A percentile compares a stretch with the other conserved stretches of the same genome.
Evolutionary conservation across 164 flowering plant species (phyloP).

Genomic region (Stephania yunnanensis): DNA sequence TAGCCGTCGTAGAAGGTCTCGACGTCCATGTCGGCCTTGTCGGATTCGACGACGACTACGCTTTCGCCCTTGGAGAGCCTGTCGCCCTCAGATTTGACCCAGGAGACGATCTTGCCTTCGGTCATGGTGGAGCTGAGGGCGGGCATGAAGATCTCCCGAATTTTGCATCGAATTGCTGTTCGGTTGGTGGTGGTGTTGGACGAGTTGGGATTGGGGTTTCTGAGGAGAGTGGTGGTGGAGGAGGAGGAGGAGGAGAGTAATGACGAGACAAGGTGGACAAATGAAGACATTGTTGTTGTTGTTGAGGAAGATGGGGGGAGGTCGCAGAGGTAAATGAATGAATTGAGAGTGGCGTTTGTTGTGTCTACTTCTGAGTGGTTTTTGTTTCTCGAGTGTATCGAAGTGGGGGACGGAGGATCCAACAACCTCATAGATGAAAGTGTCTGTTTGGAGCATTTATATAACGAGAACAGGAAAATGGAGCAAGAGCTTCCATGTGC

Average conservation of each 20-base stretch:
- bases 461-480: too few relatives aligned
- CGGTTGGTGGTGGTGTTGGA: background rate
- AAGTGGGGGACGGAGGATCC: conserved; percentile 42
- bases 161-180: conserved; percentile 50
- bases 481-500: too few relatives aligned
- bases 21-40: conserved; percentile 98
- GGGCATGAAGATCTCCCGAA: conserved; percentile 99
- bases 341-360: background rate
- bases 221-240: conserved; percentile 33
- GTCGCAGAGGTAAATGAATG: background rate
- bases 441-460: too few relatives aligned
- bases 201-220: conserved; percentile 9
- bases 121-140: conserved; percentile 98
- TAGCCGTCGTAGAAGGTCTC: conserved; percentile 97
- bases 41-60: conserved; percentile 96
- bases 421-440: conserved; percentile 17
- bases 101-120: conserved; percentile 90
- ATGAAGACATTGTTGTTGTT: conserved; percentile 35
- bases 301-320: background rate
- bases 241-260: conserved; percentile 49
- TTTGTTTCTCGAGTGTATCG: conserved; percentile 39
- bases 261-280: conserved; percentile 42
- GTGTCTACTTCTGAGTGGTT: background rate
- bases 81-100: conserved; percentile 94
- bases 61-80: conserved; percentile 84